Evolutionary conservation across 441 rosid genomes (phyloP).

Genomic region (Pelargonium myrrhifolium): DNA sequence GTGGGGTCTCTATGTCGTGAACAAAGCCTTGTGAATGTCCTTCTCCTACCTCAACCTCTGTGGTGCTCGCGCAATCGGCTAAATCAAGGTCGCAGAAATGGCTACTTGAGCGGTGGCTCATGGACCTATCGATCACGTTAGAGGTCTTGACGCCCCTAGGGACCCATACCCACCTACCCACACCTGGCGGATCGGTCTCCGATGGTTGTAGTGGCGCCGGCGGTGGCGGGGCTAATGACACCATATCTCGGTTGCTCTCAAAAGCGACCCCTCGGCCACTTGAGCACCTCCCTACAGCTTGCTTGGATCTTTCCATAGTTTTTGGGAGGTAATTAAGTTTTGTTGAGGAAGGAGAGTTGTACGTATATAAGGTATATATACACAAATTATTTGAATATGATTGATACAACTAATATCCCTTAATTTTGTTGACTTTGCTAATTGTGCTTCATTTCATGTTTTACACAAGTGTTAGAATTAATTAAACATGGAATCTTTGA

Average conservation of each 20-base stretch:
- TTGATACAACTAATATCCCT: too few species aligned
- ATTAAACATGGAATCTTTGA: too few species aligned
- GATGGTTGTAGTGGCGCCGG: neutral
- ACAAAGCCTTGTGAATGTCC: conserved; percentile 4
- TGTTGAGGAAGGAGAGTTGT: too few species aligned
- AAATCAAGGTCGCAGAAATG: conserved; percentile 22
- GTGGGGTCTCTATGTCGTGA: neutral
- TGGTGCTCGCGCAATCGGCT: neutral
- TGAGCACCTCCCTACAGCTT: neutral
- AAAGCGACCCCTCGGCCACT: conserved; percentile 21
- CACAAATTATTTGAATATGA: too few species aligned
- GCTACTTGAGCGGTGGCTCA: conserved; percentile 20
- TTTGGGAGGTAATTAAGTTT: too few species aligned
- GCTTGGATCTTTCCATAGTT: neutral
- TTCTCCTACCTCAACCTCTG: conserved; percentile 5
- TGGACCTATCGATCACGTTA: conserved; percentile 9
- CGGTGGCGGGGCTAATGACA: neutral
- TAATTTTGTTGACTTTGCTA: too few species aligned
- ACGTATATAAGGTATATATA: too few species aligned
- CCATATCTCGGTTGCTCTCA: conserved; percentile 13
- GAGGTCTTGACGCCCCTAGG: neutral
- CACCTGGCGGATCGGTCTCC: neutral
- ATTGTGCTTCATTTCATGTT: too few species aligned
- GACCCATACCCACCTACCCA: neutral
- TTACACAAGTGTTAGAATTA: too few species aligned